Evolutionary conservation across 352 stramenopile species (phyloP), one percentile per base, ranked within the genome.

Genomic region (Paralagenidium karlingii): DNA sequence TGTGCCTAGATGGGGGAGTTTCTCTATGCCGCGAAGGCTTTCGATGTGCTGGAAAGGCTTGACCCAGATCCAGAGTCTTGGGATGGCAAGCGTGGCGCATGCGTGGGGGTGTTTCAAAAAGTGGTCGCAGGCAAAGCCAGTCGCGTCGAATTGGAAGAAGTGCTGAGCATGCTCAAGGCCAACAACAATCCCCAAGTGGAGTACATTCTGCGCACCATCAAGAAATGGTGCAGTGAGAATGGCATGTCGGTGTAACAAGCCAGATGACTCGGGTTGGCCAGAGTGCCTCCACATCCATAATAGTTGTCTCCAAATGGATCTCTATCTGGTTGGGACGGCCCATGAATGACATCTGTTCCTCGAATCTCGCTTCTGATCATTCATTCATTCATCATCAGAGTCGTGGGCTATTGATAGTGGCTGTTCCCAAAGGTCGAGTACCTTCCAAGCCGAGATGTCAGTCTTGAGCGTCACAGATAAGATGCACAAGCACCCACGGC

Each of bases 1-100:
- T n/a, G n/a, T n/a, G n/a, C n/a, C n/a, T n/a, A n/a, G 54, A 96
- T 97, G 75, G 94, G 93, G 16, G 84, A 96, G 40, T 98, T 97
- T 47, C 60, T 97, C 0, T 97, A 94, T 50, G 70, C 93, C 1
- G 91, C 93, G 24, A 97, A 97, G 58, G 85, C 82, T 3, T 97
- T 98, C 45, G 71, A 96, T 52, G 87, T 96, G 34, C 63, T 98
- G 18, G 82, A 97, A 56, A 68, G 91, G 12, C 64, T 98, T 9
- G 92, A 98, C 45, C 69, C 84, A 4, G 90, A 97, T 49, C 85
- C 91, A 1, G 89, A 98, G 62, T 98, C 97, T 56, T 96, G 87
- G 84, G 92, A 98, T 49, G 94, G 94, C 13, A 96, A 98, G 57
- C 82, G 90, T 26, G 94, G 94, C 21, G 88, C 89, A 12, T 97